Evolutionary conservation across 1,284 basidiomycete genomes (phyloP), one percentile per base, ranked within the genome.

Genomic region (Pyrrhoderma lamaoense): DNA sequence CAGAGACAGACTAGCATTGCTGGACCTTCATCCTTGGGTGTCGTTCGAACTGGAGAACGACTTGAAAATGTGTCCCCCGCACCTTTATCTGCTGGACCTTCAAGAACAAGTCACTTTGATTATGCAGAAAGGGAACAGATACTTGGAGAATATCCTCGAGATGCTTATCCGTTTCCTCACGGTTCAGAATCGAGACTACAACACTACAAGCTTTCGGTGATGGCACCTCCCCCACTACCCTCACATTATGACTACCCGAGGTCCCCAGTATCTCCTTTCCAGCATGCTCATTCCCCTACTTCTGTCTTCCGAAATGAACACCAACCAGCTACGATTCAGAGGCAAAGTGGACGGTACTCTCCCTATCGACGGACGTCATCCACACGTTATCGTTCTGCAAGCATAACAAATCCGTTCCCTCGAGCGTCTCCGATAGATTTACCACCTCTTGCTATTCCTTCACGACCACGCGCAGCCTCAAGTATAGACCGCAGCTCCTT

Each of bases 401-500:
- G 34, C 21, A 36, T 34, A 7, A 16, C 37, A 14, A 39, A 23
- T 5, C 16, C 40, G 23, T 39, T 51, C 8, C 7, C 45, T 23
- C 38, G 53, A 37, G 25, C 53, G 13, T 51, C 49, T 4, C 49
- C 49, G 2, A 36, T 55, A 13, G 53, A 55, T 35, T 45, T 55
- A 3, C 53, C 53, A 22, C 53, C 53, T 18, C 49, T 55, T 27
- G 37, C 49, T 3, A 55, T 55, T 21, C 53, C 53, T 4, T 42
- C 53, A 25, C 45, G 23, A 27, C 16, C 16, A 34, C 49, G 44
- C 38, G n/a, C 35, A n/a, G 45, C 16, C 11, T 49, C 53, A 19
- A 37, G 36, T 9, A 21, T 49, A n/a, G 49, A 42, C 19, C n/a
- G 13, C 3, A n/a, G 38, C 31, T 18, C 25, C n/a, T 40, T 18